Base-by-base conservation (phyloP, 805 yeast species). In the Alloascoidea africana region DNA sequence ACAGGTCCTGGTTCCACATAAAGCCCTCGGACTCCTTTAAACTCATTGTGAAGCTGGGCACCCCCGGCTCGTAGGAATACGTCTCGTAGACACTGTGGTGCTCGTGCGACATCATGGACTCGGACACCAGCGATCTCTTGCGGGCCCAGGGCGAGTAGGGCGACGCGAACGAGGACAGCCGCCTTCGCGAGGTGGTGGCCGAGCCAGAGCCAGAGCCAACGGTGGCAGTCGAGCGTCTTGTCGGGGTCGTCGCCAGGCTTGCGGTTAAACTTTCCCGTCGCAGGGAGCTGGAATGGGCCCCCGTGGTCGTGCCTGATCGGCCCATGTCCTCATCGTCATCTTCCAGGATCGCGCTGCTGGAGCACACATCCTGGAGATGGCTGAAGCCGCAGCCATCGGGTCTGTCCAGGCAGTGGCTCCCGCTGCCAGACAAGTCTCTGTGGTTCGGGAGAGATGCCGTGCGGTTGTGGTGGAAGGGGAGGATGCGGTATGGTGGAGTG, bases 221-320 rank as follows among this genome's bases (percentile, higher is more conserved):
- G 13, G 30, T 13, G 30, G 30, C n/a, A 23, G 30, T 13, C 30
- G n/a, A n/a, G n/a, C n/a, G 91, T 65, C 54, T 81, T 89, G 53
- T 91, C 97, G 17, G 98, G 87, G 38, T 96, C 87, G 41, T 85
- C 62, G 34, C 98, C 98, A 0, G 94, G 94, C 44, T 64, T 70
- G 32, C 84, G 13, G 30, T n/a, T 13, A n/a, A 23, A n/a, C n/a
- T 13, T 13, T n/a, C 30, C 30, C 30, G 30, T 23, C 30, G 13
- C 30, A 13, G n/a, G 30, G n/a, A 23, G 13, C n/a, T n/a, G n/a
- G n/a, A n/a, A n/a, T n/a, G n/a, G n/a, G n/a, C n/a, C n/a, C n/a
- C n/a, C n/a, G n/a, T n/a, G n/a, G n/a, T n/a, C n/a, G n/a, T n/a
- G n/a, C n/a, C n/a, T n/a, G n/a, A n/a, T n/a, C n/a, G n/a, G n/a